phyloP scores from a whole-genome alignment of 805 yeast species.

The Maudiozyma bulderi region DNA sequence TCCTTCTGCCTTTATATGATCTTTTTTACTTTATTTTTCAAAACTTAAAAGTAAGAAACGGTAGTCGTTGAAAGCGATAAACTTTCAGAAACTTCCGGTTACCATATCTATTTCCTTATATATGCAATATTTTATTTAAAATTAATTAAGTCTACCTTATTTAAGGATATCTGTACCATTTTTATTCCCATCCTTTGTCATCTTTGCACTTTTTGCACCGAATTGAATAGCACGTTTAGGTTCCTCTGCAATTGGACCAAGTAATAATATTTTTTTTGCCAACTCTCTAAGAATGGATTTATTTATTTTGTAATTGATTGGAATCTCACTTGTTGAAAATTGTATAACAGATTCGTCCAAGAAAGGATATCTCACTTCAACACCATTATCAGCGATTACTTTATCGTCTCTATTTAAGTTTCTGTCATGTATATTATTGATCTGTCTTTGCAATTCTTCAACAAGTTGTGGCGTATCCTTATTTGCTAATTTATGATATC shows the following conservation, averaged over 20 bases:
- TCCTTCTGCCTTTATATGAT: no score
- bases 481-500: slow-evolving; percentile 73
- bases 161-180: slow-evolving; percentile 59
- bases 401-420: slow-evolving; percentile 90
- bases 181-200: slow-evolving; percentile 66
- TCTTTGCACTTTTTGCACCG: slow-evolving; percentile 91
- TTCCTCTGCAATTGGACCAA: slow-evolving; percentile 55
- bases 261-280: slow-evolving; percentile 40
- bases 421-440: slow-evolving; percentile 62
- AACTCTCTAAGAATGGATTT: slow-evolving; percentile 54
- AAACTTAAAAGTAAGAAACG: no score
- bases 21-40: no score
- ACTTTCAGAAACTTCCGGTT: no score
- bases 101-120: no score
- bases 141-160: neutral
- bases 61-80: no score
- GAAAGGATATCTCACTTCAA: slow-evolving; percentile 83
- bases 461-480: slow-evolving; percentile 37
- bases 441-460: slow-evolving; percentile 58
- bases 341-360: slow-evolving; percentile 54
- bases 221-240: slow-evolving; percentile 93
- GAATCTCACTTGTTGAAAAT: slow-evolving; percentile 38
- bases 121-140: no score
- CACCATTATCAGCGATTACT: slow-evolving; percentile 77
- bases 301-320: slow-evolving; percentile 38